These are phyloP conservation scores for Epichloe bromicola DNA, from an alignment of 2,329 filamentous ascomycete genomes.

Conservation along the genomic window DNA sequence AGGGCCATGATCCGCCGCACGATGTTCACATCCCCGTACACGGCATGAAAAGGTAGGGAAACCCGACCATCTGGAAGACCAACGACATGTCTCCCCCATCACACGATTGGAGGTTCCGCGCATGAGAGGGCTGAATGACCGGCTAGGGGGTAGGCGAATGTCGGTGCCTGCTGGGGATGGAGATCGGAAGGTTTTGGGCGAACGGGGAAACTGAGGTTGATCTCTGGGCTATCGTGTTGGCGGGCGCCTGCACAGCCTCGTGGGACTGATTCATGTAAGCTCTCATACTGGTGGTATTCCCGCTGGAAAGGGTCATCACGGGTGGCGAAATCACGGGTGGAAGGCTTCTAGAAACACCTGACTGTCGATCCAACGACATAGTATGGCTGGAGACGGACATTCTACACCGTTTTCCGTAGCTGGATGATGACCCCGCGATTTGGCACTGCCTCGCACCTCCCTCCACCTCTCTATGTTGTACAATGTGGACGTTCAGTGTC, in stretches of 20 bases:
- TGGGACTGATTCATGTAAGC: too few species aligned
- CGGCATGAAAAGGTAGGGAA: too few species aligned
- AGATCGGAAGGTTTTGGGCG: neutral
- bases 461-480: too few species aligned
- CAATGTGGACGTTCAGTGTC: neutral
- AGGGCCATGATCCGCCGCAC: too few species aligned
- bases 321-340: neutral
- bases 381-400: too few species aligned
- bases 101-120: neutral
- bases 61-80: neutral
- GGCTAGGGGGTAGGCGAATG: neutral
- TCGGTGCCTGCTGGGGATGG: neutral
- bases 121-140: neutral
- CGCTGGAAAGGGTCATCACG: neutral
- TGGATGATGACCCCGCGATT: too few species aligned
- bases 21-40: too few species aligned
- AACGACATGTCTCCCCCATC: neutral
- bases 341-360: neutral
- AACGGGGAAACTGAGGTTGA: neutral
- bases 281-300: too few species aligned
- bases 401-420: too few species aligned
- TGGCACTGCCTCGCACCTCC: too few species aligned
- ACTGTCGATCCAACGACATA: neutral
- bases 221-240: neutral
- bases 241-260: too few species aligned